Percentiles rank a stretch among this genome's conserved stretches.
Evolutionary conservation across 345 rosid genomes (phyloP).

Genomic region (Sapria himalayana): DNA sequence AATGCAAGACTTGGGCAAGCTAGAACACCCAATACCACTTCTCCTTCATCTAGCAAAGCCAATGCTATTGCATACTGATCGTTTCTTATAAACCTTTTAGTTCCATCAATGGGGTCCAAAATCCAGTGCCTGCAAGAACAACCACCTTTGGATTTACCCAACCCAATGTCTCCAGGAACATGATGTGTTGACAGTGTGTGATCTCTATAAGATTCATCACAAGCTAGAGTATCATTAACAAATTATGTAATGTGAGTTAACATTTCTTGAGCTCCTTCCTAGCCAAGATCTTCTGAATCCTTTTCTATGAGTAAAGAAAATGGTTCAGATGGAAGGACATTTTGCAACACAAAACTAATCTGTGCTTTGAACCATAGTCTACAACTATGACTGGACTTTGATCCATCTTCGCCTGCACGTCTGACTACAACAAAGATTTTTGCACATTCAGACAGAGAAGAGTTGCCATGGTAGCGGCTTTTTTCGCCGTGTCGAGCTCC

Average conservation of each 20-base stretch:
- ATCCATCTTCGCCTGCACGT: constrained; percentile 78
- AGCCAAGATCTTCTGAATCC: constrained; percentile 71
- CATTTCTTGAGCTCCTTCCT: constrained; percentile 38
- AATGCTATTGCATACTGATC: constrained; percentile 87
- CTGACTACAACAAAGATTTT: constrained; percentile 58
- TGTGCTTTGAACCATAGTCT: constrained; percentile 94
- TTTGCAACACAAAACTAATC: constrained; percentile 53
- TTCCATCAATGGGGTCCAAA: constrained; percentile 95
- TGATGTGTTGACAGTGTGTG: constrained; percentile 39
- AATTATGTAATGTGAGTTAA: constrained; percentile 54
- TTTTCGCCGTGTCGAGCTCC: constrained; percentile 81
- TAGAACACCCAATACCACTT: constrained; percentile 77
- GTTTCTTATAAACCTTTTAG: constrained; percentile 90
- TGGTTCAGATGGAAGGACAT: constrained; percentile 44
- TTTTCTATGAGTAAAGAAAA: constrained; percentile 87
- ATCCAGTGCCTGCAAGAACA: constrained; percentile 84
- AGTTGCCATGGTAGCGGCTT: constrained; percentile 75
- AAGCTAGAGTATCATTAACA: constrained; percentile 57
- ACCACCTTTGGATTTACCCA: constrained; percentile 83
- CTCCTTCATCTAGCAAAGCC: constrained; percentile 72
- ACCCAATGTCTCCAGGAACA: constrained; percentile 50
- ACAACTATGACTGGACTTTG: constrained; percentile 90
- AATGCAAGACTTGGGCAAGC: constrained; percentile 92
- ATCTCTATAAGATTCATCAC: constrained; percentile 30
- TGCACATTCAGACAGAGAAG: constrained; percentile 93